phyloP scores from a whole-genome alignment of 163 green algal genomes.

The Scenedesmus sp. region DNA sequence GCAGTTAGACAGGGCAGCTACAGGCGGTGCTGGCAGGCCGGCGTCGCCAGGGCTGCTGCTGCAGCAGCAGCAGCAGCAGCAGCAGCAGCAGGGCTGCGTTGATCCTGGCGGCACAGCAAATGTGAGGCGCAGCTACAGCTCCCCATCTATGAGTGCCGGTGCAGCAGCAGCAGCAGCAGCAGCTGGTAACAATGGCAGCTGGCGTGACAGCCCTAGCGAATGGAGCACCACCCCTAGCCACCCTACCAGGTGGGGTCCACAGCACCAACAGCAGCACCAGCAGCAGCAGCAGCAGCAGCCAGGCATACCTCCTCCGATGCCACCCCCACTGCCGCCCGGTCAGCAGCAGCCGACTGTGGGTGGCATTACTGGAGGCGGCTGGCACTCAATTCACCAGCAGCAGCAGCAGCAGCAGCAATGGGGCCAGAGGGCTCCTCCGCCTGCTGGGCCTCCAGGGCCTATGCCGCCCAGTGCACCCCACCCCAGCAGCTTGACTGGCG shows the following conservation, averaged over 20 bases:
- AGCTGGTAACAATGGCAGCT: neutral
- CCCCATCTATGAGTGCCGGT: neutral
- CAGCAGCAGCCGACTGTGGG: neutral
- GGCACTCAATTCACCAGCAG: neutral
- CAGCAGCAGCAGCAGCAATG: conserved; percentile 20
- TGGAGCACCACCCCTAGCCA: neutral
- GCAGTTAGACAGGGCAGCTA: neutral
- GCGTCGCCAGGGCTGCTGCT: neutral
- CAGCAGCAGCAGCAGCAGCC: conserved; percentile 29
- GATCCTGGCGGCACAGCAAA: neutral
- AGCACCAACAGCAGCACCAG: conserved; percentile 2
- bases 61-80: conserved; percentile 3
- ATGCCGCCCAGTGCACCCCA: neutral
- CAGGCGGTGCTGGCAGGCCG: neutral
- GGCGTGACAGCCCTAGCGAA: conserved; percentile 16
- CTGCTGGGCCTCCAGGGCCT: neutral
- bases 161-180: conserved; percentile 26
- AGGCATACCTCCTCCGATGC: conserved; percentile 15
- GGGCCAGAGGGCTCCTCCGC: neutral
- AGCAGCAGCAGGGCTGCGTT: conserved; percentile 30
- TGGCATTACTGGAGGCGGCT: neutral
- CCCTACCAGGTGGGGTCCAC: neutral
- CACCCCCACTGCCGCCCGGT: neutral
- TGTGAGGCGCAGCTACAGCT: conserved; percentile 15
- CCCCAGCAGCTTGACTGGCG: neutral